Base-by-base conservation (phyloP, 371 early-diverging fungal genomes). In the Zopfochytrium polystomum region DNA sequence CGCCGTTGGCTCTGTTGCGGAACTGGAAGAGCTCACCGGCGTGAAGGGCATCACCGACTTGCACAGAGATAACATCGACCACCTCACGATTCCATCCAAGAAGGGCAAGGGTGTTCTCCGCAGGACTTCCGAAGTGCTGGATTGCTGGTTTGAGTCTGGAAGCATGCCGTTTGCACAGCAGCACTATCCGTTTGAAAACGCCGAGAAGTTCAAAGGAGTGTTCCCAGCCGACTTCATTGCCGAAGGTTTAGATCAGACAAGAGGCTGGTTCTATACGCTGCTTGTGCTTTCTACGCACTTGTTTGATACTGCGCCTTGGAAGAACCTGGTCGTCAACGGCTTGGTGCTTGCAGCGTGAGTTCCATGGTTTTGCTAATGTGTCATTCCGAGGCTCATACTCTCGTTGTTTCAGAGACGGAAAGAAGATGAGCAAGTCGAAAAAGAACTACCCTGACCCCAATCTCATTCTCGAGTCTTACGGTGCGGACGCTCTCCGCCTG, bases 181-280 rank as follows among this genome's bases (percentile, higher is more conserved):
- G 72, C 99, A 99, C 80, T 99, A 96, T 79, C 99, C 99, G 48
- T 99, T 99, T 66, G 98, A 97, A 77, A 95, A 94, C 76, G 73
- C 87, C 71, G 88, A 90, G 34, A 78, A 83, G 71, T 92, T 99
- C 67, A 78, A 89, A 67, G 63, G 71, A 13, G 86, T 86, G 3
- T 99, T 99, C 91, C 99, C 99, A 22, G 99, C 99, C 23, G 94
- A 99, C 70, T 99, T 99, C 79, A 98, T 99, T 71, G 96, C 98
- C 42, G 99, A 99, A 81, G 99, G 99, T 66, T 80, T 99, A 49
- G 99, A 99, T 76, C 99, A 99, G 83, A 99, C 99, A 53, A 90
- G 99, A 68, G 99, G 99, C 60, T 99, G 99, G 99, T 99, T 99
- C 89, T 99, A 99, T 79, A 99, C 99, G 27, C 85, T 99, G 26